Base-by-base conservation (phyloP, 805 yeast genomes). In the Myxozyma monticola region DNA sequence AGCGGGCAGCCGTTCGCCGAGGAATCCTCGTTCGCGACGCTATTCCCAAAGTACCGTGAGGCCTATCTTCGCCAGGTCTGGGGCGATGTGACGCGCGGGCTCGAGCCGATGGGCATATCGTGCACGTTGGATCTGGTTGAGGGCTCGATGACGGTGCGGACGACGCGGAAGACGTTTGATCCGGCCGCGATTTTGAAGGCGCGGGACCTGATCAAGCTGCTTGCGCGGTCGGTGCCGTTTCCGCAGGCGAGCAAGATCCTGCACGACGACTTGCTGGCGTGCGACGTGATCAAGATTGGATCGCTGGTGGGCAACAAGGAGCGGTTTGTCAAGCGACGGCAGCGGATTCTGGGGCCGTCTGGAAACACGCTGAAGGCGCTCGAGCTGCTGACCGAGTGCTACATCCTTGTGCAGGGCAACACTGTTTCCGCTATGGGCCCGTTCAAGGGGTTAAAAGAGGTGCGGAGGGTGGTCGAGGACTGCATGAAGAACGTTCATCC, bases 391-490 rank as follows among this genome's bases (percentile, higher is more conserved):
- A 93, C 99, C n/a, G 84, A 85, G 62, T 93, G 99, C 72, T 93
- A 91, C 67, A 86, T 93, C 60, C 76, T 93, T 54, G 99, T 93
- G 7, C 99, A 93, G 72, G 99, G 99, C 66, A 89, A 85, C 69
- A 93, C 99, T 2, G 99, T 93, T 3, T 81, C 96, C 47, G 91
- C 84, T 10, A 93, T 93, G 98, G 99, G 99, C 8, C 91, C 96
- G 24, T 90, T 73, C 72, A 88, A 85, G 66, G 98, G 98, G 5
- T 74, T 93, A 57, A 93, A 93, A 67, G 95, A 86, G 58, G 81
- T 88, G 6, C 80, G 98, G 70, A 79, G 98, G 65, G 89, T 93
- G 29, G 96, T 93, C 35, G 98, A 91, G 68, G 99, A 93, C 67
- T 93, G 98, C 70, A 93, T 93, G 99, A 81, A 78, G 65, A 93